Conservation (phyloP, 2,329 filamentous ascomycete species). For the Scytalidium lignicola region DNA sequence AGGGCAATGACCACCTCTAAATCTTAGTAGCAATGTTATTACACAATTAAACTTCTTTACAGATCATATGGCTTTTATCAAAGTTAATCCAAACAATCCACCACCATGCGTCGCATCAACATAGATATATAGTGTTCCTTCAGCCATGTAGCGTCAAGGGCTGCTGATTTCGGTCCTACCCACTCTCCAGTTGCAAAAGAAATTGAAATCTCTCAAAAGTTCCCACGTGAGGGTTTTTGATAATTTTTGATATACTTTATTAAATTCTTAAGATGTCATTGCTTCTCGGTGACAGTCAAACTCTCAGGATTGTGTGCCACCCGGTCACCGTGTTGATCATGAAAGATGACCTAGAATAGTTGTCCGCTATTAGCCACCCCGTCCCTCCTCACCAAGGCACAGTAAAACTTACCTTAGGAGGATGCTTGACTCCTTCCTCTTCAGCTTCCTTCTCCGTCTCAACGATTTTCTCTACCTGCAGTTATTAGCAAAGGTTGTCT, state of each 20-base stretch:
- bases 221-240: no score
- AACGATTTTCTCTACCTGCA: conserved; percentile 33
- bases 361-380: not conserved
- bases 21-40: no score
- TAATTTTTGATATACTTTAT: not conserved
- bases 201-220: no score
- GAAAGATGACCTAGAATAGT: conserved; percentile 29
- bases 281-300: conserved; percentile 24
- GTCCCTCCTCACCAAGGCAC: not conserved
- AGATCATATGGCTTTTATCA: no score
- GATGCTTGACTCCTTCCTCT: conserved; percentile 33
- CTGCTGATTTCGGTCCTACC: no score
- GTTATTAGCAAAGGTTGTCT: not conserved
- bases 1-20: no score
- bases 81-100: no score
- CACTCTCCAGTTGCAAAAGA: no score
- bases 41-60: no score
- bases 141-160: no score
- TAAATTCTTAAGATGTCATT: conserved; percentile 7
- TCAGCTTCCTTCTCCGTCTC: conserved; percentile 30
- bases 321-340: conserved; percentile 33
- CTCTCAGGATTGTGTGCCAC: conserved; percentile 35
- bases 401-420: conserved; percentile 32
- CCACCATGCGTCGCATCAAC: no score
- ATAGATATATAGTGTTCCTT: no score